Evolutionary conservation across 108 stramenopile species (phyloP).

Genomic region (Skeletonema costatum): DNA sequence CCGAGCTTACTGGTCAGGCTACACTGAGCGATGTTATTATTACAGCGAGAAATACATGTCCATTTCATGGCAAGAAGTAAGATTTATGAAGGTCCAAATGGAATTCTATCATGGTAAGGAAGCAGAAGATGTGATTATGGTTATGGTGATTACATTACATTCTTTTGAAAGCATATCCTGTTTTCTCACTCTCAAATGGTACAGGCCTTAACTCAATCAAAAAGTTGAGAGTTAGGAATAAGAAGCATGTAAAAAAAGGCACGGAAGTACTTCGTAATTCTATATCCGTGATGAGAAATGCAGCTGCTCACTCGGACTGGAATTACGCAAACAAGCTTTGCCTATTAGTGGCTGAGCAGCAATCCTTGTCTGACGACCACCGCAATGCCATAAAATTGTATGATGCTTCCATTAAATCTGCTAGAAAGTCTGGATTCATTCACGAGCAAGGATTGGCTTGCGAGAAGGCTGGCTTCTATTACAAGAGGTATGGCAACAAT

Average conservation of each 20-base stretch:
- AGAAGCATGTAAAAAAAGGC: too few species aligned
- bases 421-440: background rate
- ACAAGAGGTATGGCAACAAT: background rate
- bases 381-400: conserved; percentile 11
- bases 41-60: conserved; percentile 1
- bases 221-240: background rate
- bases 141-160: background rate
- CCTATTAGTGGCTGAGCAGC: conserved; percentile 6
- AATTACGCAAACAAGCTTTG: conserved; percentile 28
- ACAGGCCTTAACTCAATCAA: background rate
- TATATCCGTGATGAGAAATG: background rate
- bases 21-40: conserved; percentile 2
- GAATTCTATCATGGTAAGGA: background rate
- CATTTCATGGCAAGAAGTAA: background rate
- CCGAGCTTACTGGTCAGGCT: conserved; percentile 18
- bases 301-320: conserved; percentile 6
- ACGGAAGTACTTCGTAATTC: background rate
- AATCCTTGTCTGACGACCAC: background rate
- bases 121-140: background rate
- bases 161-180: background rate
- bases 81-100: background rate
- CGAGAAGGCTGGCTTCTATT: background rate
- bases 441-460: conserved; percentile 2
- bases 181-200: background rate
- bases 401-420: conserved; percentile 8